Conservation (phyloP, 148 eudicot species). For the Vaccinium myrtillus region DNA sequence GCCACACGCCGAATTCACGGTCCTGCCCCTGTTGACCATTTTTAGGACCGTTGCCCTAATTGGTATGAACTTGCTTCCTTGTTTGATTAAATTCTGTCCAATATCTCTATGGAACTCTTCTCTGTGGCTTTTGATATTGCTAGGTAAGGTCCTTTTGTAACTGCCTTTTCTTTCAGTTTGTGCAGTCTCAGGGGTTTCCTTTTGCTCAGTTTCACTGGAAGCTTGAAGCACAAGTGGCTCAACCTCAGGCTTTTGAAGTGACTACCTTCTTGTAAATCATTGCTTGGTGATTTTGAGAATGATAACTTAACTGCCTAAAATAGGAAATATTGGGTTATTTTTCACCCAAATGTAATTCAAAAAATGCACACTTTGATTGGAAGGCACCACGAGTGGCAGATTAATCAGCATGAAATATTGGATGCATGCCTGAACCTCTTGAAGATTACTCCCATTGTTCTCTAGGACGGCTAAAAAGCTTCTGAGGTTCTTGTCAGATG, state of each 20-base stretch:
- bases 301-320: slow-evolving; percentile 22
- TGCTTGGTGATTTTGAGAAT: slow-evolving; percentile 38
- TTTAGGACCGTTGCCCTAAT: slow-evolving; percentile 13
- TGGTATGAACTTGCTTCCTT: slow-evolving; percentile 21
- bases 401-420: background rate
- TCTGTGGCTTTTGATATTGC: background rate
- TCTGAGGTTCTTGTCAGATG: slow-evolving; percentile 62
- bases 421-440: slow-evolving; percentile 48
- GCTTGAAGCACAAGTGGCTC: slow-evolving; percentile 2
- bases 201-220: slow-evolving; percentile 16
- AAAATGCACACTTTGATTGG: background rate
- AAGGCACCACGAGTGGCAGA: background rate
- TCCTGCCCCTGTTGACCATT: slow-evolving; percentile 23
- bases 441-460: slow-evolving; percentile 53
- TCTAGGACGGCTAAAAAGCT: slow-evolving; percentile 43
- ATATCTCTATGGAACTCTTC: slow-evolving; percentile 14
- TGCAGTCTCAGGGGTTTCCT: slow-evolving; percentile 19
- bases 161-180: slow-evolving; percentile 18
- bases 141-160: slow-evolving; percentile 39
- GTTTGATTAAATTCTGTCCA: slow-evolving; percentile 20
- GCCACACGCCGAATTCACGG: slow-evolving; percentile 19
- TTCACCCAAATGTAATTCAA: background rate
- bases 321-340: background rate
- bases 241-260: slow-evolving; percentile 9
- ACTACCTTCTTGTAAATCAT: slow-evolving; percentile 18